phyloP scores from a whole-genome alignment of 208 protist genomes.

The Leishmania martiniquensis region DNA sequence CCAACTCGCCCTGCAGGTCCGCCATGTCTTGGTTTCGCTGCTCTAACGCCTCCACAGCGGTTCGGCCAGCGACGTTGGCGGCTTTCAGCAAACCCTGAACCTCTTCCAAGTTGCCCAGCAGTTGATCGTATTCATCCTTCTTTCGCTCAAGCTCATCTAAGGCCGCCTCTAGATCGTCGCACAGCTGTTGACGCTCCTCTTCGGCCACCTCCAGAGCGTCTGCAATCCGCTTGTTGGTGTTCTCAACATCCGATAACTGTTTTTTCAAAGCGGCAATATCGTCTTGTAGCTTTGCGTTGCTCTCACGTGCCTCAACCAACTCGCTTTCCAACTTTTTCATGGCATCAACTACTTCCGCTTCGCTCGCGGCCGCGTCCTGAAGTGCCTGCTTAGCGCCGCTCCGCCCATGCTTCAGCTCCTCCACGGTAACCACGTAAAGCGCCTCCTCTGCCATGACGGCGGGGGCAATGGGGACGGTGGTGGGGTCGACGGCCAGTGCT shows the following conservation, averaged over 20 bases:
- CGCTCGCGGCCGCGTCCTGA: neutral
- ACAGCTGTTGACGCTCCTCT: constrained; percentile 38
- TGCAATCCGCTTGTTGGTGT: neutral
- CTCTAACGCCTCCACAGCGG: constrained; percentile 26
- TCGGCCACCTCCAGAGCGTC: neutral
- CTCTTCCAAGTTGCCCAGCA: constrained; percentile 31
- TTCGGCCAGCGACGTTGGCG: constrained; percentile 18
- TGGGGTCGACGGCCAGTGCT: constrained; percentile 9
- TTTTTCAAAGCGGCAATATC: neutral
- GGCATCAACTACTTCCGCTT: neutral
- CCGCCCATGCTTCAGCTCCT: constrained; percentile 8
- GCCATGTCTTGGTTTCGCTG: constrained; percentile 29
- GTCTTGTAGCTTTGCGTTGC: neutral
- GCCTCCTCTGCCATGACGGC: constrained; percentile 21
- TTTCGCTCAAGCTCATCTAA: constrained; percentile 47
- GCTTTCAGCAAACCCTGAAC: constrained; percentile 31
- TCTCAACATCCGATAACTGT: constrained; percentile 5
- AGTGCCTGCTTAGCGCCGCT: neutral
- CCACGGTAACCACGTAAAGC: constrained; percentile 22
- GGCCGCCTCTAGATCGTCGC: constrained; percentile 38
- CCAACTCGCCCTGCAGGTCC: constrained; percentile 32
- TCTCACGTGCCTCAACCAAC: constrained; percentile 5
- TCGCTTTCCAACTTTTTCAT: constrained; percentile 11
- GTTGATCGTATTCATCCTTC: constrained; percentile 37
- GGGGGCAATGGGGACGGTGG: constrained; percentile 12